Percentiles rank a stretch among this genome's conserved stretches.
Evolutionary conservation across 352 stramenopile genomes (phyloP).

Genomic region (Globisporangium alternatum): DNA sequence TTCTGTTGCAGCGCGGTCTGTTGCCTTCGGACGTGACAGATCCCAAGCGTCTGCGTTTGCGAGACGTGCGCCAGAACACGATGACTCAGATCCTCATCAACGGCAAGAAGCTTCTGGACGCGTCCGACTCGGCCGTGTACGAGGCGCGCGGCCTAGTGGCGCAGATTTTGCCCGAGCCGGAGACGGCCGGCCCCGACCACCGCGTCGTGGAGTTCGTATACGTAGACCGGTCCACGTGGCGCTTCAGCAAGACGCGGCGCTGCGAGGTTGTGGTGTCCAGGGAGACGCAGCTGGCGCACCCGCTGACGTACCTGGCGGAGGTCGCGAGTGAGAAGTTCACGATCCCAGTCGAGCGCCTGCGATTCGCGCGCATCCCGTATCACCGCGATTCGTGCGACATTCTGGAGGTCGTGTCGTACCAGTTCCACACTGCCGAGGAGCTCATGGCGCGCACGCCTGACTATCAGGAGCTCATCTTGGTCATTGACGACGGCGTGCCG

Average conservation of each 20-base stretch:
- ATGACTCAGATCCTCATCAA: conserved; percentile 67
- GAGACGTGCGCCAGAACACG: conserved; percentile 62
- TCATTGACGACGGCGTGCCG: conserved; percentile 44
- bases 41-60: conserved; percentile 49
- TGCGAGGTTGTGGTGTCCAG: conserved; percentile 57
- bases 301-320: conserved; percentile 37
- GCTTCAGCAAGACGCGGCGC: conserved; percentile 53
- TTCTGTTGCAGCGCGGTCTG: conserved; percentile 45
- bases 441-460: conserved; percentile 28
- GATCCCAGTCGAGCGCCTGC: conserved; percentile 49
- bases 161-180: conserved; percentile 58
- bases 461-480: conserved; percentile 70
- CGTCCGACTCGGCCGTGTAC: conserved; percentile 70
- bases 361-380: conserved; percentile 58
- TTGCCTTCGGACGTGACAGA: conserved; percentile 20
- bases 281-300: conserved; percentile 25
- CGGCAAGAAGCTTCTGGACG: conserved; percentile 55
- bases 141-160: conserved; percentile 73
- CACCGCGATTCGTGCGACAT: conserved; percentile 69
- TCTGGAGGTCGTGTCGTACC: conserved; percentile 59
- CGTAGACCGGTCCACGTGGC: conserved; percentile 59
- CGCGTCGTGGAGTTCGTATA: conserved; percentile 67
- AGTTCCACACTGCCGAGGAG: conserved; percentile 30
- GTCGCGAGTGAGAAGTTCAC: conserved; percentile 34
- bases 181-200: conserved; percentile 43